Base-by-base conservation (phyloP, 345 rosid species). In the Lenwebbia sp. region DNA sequence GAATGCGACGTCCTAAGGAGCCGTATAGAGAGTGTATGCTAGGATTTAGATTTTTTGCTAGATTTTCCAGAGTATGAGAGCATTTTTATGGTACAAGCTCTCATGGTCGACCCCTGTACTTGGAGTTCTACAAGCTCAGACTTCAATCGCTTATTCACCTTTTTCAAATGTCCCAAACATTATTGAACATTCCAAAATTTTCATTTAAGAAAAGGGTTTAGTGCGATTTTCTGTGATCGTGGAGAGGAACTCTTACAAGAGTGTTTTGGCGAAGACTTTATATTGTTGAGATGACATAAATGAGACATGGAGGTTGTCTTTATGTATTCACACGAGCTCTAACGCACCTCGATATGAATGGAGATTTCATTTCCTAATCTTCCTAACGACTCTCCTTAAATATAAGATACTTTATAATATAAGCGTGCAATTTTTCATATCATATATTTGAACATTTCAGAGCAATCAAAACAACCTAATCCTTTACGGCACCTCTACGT, bases 331-430 rank as follows among this genome's bases (percentile, higher is more conserved):
- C 0, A 0, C 10, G 0, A 14, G 37, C 30, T 60, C 21, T 60
- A 0, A 28, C 10, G 0, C 70, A 60, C 8, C 4, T 60, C 0
- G 10, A 60, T 1, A 2, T 3, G 21, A 28, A 1, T 2, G 1
- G 33, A 60, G 74, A 60, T 28, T 60, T 60, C 1, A 0, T 60
- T 28, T 60, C 1, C 40, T 6, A 13, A 10, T 65, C 5, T 15
- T 65, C 6, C 10, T 37, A 7, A 4, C 8, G 17, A 10, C 12
- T 65, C 23, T 30, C 44, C 76, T 30, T 65, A 65, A 65, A 30
- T 30, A 65, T 30, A 65, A 65, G 44, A 30, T 65, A 3, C 41
- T 65, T 21, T 54, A 54, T 30, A 65, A 30, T 65, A 15, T 8
- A 65, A 30, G 21, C 6, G 3, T 15, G 2, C 40, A 33, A 10